These are phyloP conservation scores for Candida odintsovae DNA, from an alignment of 805 yeast genomes.

Conservation along the genomic window DNA sequence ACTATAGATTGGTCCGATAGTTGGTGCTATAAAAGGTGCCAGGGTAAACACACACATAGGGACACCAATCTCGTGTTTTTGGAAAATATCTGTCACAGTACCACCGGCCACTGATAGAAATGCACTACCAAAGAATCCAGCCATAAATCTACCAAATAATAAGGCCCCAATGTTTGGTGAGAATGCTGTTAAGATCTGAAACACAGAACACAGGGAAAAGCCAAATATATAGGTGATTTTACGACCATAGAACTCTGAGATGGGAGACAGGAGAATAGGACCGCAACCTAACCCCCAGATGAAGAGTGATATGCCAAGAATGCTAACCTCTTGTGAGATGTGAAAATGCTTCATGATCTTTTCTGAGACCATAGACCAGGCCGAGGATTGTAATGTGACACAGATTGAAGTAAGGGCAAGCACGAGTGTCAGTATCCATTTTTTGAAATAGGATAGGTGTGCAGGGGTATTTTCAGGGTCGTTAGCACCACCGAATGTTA, in stretches of 20 bases:
- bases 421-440: constrained; percentile 50
- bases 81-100: constrained; percentile 64
- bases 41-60: constrained; percentile 66
- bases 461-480: constrained; percentile 28
- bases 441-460: constrained; percentile 38
- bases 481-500: constrained; percentile 19
- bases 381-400: constrained; percentile 65
- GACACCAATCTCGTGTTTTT: constrained; percentile 51
- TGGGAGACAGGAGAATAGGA: constrained; percentile 60
- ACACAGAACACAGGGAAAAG: constrained; percentile 48
- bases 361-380: constrained; percentile 57
- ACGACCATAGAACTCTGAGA: constrained; percentile 64
- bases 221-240: constrained; percentile 53
- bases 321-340: constrained; percentile 48
- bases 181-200: constrained; percentile 53
- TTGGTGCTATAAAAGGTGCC: constrained; percentile 65
- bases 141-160: constrained; percentile 57
- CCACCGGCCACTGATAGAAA: constrained; percentile 78
- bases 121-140: constrained; percentile 71
- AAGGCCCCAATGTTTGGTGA: constrained; percentile 58
- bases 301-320: constrained; percentile 57
- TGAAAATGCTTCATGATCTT: constrained; percentile 42
- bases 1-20: constrained; percentile 60
- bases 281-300: constrained; percentile 68
- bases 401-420: constrained; percentile 52